phyloP scores from a whole-genome alignment of 2,329 filamentous ascomycete species.

The Trichoderma gracile region DNA sequence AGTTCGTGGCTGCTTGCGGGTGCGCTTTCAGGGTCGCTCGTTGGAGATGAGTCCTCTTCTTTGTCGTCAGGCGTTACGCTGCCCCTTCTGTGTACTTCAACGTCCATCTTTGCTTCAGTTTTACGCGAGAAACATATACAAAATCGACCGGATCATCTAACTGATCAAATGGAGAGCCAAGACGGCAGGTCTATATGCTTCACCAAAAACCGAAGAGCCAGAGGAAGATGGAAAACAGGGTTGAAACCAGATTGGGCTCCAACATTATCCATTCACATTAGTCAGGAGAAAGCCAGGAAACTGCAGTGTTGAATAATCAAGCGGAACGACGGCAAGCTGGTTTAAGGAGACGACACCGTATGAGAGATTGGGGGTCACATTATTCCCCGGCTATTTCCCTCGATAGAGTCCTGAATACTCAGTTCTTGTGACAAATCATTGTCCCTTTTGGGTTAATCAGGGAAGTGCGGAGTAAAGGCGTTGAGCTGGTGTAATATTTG shows the following conservation, averaged over 20 bases:
- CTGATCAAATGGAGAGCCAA: neutral
- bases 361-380: neutral
- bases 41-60: conserved; percentile 1
- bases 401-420: neutral
- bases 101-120: neutral
- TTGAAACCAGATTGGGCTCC: neutral
- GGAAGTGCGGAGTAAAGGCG: neutral
- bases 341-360: neutral
- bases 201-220: neutral
- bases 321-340: neutral
- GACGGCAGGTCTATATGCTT: neutral
- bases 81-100: neutral
- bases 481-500: neutral
- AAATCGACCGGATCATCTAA: too few relatives aligned
- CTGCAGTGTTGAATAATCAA: neutral
- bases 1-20: neutral
- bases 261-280: neutral
- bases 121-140: neutral
- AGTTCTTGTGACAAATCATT: conserved; percentile 4
- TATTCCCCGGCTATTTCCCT: conserved; percentile 10
- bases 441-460: neutral
- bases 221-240: neutral
- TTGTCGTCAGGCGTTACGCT: neutral
- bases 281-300: neutral
- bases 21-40: conserved; percentile 12